A percentile compares a stretch with the other conserved stretches of the same genome.
Evolutionary conservation across 768 basidiomycete genomes (phyloP).

Genomic region (Pholiota conissans): DNA sequence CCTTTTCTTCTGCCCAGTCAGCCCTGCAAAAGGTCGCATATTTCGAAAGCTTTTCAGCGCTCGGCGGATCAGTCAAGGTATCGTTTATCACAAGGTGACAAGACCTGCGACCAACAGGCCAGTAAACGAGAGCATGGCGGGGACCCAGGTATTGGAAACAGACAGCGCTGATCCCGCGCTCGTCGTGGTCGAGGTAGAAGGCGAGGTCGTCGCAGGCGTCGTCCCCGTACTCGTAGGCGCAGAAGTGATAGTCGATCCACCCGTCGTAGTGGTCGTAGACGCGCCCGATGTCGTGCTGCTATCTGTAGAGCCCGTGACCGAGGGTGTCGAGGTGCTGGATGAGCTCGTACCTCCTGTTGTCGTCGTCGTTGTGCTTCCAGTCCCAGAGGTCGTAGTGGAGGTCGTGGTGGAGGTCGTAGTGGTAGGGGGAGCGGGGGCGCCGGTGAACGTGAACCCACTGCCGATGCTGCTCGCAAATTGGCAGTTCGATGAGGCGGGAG

Average conservation of each 20-base stretch:
- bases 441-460: constrained; percentile 39
- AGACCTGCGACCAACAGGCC: background rate
- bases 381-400: background rate
- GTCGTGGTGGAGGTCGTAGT: background rate
- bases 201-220: background rate
- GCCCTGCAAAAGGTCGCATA: no score
- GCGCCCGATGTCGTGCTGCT: background rate
- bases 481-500: constrained; percentile 64
- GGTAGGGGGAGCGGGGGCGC: background rate
- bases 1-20: no score
- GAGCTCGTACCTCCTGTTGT: background rate
- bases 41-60: no score
- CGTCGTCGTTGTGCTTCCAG: background rate
- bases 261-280: background rate
- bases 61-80: no score
- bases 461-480: constrained; percentile 48
- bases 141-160: background rate
- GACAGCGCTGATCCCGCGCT: background rate
- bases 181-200: background rate
- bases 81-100: background rate
- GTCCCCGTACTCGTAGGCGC: background rate
- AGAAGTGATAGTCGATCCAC: background rate
- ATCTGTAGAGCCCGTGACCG: background rate
- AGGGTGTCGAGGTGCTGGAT: background rate
- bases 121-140: background rate